phyloP scores from a whole-genome alignment of 1,284 basidiomycete species.

The Rhizoctonia solani region DNA sequence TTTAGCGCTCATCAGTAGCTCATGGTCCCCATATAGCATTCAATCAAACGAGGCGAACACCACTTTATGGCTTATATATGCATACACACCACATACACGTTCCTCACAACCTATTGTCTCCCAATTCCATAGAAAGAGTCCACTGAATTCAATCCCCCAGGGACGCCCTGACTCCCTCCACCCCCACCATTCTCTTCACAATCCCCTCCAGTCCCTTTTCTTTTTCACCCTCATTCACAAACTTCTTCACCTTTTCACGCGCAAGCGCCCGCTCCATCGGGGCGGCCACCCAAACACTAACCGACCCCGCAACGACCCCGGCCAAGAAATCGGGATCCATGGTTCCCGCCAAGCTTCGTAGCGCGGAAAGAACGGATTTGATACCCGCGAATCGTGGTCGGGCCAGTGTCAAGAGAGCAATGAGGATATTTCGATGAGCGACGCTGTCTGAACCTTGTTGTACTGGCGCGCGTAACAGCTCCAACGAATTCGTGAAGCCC shows the following conservation, averaged over 20 bases:
- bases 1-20: not conserved
- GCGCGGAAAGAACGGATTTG: conserved; percentile 5
- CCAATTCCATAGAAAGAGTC: not conserved
- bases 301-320: conserved; percentile 24
- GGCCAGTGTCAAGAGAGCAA: conserved; percentile 12
- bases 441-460: conserved; percentile 18
- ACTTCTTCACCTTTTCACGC: conserved; percentile 20
- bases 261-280: conserved; percentile 6
- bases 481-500: not conserved
- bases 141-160: not conserved
- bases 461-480: conserved; percentile 18
- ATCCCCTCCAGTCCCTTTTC: conserved; percentile 21
- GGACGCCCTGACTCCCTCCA: conserved; percentile 16
- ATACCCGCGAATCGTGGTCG: conserved; percentile 20
- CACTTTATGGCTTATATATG: not conserved
- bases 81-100: not conserved
- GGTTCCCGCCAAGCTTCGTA: conserved; percentile 6
- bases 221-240: conserved; percentile 22
- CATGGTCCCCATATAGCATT: not conserved
- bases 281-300: conserved; percentile 14
- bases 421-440: conserved; percentile 17
- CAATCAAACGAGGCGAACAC: not conserved
- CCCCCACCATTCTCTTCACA: conserved; percentile 6
- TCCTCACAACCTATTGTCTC: not conserved
- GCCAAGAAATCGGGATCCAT: conserved; percentile 33